Percentiles rank a stretch among this genome's conserved stretches.
phyloP scores from a whole-genome alignment of 106 monocot genomes.

The Posidonia australis region DNA sequence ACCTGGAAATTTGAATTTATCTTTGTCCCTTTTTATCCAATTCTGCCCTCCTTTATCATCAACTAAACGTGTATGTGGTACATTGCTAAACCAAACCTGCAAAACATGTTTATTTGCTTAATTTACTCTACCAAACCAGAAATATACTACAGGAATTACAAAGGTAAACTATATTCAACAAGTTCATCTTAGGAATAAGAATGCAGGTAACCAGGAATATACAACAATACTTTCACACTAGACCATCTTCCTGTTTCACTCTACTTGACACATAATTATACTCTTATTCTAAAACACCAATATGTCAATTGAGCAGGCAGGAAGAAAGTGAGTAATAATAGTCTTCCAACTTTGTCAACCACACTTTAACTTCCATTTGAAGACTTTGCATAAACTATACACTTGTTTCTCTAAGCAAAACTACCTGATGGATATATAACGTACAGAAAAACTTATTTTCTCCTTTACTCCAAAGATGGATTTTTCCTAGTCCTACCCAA shows the following conservation, averaged over 20 bases:
- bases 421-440: too few species aligned
- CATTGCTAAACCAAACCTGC: slow-evolving; percentile 90
- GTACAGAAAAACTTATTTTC: too few species aligned
- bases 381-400: too few species aligned
- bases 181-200: background rate
- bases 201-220: background rate
- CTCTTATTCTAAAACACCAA: too few species aligned
- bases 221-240: background rate
- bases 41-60: slow-evolving; percentile 94
- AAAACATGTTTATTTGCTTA: background rate
- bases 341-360: too few species aligned
- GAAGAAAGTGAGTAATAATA: too few species aligned
- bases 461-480: too few species aligned
- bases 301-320: too few species aligned
- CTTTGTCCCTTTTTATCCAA: slow-evolving; percentile 57
- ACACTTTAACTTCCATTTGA: too few species aligned
- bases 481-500: too few species aligned
- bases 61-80: slow-evolving; percentile 67
- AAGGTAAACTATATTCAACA: background rate
- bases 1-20: slow-evolving; percentile 93
- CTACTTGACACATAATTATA: background rate
- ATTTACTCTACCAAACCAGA: background rate
- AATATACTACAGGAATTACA: background rate
- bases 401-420: too few species aligned
- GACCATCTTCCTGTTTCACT: background rate